Percentiles rank a stretch among this genome's conserved stretches.
phyloP scores from a whole-genome alignment of 2,329 filamentous ascomycete genomes.

The Penicillium sp. region DNA sequence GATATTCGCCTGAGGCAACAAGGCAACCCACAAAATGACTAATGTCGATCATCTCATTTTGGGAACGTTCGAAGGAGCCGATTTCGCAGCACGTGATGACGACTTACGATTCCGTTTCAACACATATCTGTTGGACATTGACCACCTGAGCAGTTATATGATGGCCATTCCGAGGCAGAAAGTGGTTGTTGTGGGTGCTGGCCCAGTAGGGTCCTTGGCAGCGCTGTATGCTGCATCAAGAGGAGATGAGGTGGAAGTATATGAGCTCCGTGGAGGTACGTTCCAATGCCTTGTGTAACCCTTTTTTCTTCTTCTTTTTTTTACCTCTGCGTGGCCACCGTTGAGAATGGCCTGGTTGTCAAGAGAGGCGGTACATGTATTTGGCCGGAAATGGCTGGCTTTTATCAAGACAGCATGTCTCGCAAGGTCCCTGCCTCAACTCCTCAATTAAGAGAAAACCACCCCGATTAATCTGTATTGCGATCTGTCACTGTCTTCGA shows the following conservation, averaged over 20 bases:
- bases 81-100: conserved; percentile 21
- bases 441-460: neutral
- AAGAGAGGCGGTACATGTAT: neutral
- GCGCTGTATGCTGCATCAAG: conserved; percentile 88
- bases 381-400: neutral
- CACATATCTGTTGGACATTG: neutral
- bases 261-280: conserved; percentile 87
- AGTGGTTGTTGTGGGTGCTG: conserved; percentile 83
- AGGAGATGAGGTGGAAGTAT: conserved; percentile 88
- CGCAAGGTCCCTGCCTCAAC: conserved; percentile 13
- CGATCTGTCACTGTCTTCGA: neutral
- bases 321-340: neutral
- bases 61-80: conserved; percentile 7
- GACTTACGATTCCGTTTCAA: neutral
- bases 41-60: conserved; percentile 12
- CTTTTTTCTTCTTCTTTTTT: neutral
- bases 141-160: neutral
- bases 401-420: conserved; percentile 6
- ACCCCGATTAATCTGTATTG: neutral
- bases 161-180: conserved; percentile 54
- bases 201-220: conserved; percentile 87
- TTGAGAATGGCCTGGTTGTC: neutral
- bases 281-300: conserved; percentile 19
- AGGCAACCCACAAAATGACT: conserved; percentile 1
- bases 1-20: neutral